Percentiles rank a stretch among this genome's conserved stretches.
phyloP scores from a whole-genome alignment of 176 grass and related monocot species.

The Rhynchospora tenuis region DNA sequence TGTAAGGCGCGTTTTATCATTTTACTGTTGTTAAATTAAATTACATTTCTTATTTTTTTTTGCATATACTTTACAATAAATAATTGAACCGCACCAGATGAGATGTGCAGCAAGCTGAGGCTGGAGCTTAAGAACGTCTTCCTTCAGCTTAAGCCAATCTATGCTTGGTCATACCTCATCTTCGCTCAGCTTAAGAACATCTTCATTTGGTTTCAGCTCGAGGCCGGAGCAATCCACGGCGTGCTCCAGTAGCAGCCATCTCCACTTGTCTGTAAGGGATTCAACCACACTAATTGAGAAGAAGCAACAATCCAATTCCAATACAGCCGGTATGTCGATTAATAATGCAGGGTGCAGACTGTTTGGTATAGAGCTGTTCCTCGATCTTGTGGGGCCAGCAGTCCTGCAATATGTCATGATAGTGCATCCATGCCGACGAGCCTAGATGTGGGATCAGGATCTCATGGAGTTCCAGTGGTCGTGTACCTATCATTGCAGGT shows the following conservation, averaged over 20 bases:
- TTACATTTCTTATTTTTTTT: background rate
- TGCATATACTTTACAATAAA: background rate
- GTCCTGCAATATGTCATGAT: background rate
- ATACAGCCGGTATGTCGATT: background rate
- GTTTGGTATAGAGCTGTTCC: conserved; percentile 73
- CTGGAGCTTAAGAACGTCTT: conserved; percentile 20
- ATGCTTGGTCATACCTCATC: background rate
- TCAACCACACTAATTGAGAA: conserved; percentile 34
- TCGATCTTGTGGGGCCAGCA: background rate
- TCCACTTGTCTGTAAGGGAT: conserved; percentile 49
- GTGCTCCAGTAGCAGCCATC: conserved; percentile 27
- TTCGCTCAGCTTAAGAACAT: conserved; percentile 1
- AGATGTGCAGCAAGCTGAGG: conserved; percentile 61
- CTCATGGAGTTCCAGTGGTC: background rate
- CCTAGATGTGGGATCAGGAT: background rate
- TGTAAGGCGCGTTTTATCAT: conserved; percentile 36
- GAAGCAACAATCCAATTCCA: conserved; percentile 45
- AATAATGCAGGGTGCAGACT: conserved; percentile 52
- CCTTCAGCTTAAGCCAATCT: conserved; percentile 8
- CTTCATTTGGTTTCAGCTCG: conserved; percentile 31
- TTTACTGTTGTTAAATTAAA: background rate
- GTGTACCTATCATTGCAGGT: background rate
- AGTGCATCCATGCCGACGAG: background rate
- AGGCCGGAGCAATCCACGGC: conserved; percentile 28
- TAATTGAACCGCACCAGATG: conserved; percentile 14